phyloP scores from a whole-genome alignment of 805 yeast species.

The Metschnikowia drakensbergensis region DNA sequence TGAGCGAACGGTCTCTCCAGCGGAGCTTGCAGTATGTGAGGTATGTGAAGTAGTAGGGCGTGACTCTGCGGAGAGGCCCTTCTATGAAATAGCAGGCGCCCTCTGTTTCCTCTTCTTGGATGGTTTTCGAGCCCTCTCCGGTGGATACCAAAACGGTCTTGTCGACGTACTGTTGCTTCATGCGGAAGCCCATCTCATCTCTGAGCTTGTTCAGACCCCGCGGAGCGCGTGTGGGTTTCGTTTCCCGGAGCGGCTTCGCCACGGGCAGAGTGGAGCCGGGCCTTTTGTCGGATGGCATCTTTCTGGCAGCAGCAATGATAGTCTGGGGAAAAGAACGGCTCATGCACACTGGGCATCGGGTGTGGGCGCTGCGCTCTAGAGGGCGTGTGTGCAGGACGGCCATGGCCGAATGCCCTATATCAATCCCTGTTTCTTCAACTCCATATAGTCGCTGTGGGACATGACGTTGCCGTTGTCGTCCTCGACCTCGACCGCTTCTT shows the following conservation, averaged over 20 bases:
- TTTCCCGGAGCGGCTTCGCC: background rate
- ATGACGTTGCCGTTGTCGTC: constrained; percentile 92
- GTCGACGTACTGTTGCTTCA: constrained; percentile 43
- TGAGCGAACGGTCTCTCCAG: constrained; percentile 80
- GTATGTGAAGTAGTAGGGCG: constrained; percentile 86
- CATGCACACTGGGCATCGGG: background rate
- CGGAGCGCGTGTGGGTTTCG: background rate
- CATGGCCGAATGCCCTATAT: constrained; percentile 33
- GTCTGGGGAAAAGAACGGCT: background rate
- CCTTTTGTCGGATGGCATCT: background rate
- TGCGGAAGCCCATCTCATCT: constrained; percentile 47
- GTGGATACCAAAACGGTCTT: constrained; percentile 40
- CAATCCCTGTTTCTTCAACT: constrained; percentile 84
- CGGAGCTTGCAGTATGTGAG: constrained; percentile 86
- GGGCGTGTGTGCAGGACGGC: background rate
- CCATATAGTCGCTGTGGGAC: constrained; percentile 77
- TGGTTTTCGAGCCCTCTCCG: constrained; percentile 35
- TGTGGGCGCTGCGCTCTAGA: background rate
- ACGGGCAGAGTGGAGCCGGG: background rate
- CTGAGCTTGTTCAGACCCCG: constrained; percentile 23
- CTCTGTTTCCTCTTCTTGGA: constrained; percentile 54
- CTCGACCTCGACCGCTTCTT: constrained; percentile 73
- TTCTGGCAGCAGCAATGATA: background rate
- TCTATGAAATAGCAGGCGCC: constrained; percentile 55
- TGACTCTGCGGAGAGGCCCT: constrained; percentile 64